phyloP scores from a whole-genome alignment of 164 flowering plant genomes.

The Pachysandra terminalis region DNA sequence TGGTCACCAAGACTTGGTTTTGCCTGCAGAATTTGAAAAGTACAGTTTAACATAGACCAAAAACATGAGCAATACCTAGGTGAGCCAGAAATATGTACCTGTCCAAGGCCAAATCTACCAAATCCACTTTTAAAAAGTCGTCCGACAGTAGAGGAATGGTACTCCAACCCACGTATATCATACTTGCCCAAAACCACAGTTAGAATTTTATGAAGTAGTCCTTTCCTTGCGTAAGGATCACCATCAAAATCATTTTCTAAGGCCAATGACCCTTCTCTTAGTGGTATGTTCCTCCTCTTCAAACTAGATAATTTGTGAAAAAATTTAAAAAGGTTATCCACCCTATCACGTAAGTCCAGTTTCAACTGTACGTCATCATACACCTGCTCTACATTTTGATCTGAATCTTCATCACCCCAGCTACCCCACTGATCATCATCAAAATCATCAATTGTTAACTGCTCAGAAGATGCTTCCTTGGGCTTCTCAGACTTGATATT shows the following conservation, averaged over 20 bases:
- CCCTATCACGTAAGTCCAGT: constrained; percentile 83
- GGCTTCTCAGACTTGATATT: constrained; percentile 37
- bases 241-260: constrained; percentile 37
- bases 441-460: constrained; percentile 47
- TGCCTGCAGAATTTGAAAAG: constrained; percentile 47
- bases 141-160: constrained; percentile 92
- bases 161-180: constrained; percentile 81
- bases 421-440: constrained; percentile 94
- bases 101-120: constrained; percentile 97
- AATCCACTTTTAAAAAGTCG: constrained; percentile 94
- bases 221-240: constrained; percentile 51
- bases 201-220: constrained; percentile 66
- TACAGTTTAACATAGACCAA: constrained; percentile 1
- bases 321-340: constrained; percentile 80
- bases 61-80: background rate
- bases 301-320: constrained; percentile 72
- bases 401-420: constrained; percentile 86
- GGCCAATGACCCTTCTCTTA: constrained; percentile 39
- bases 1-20: constrained; percentile 89
- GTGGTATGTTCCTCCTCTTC: constrained; percentile 35
- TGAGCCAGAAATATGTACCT: constrained; percentile 39
- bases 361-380: constrained; percentile 80
- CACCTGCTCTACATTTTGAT: constrained; percentile 34
- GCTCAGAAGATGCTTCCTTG: constrained; percentile 32
- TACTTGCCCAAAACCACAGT: constrained; percentile 51